Evolutionary conservation across 1,284 basidiomycete genomes (phyloP), one percentile per base, ranked within the genome.

Genomic region (Hymenochaete sp.): DNA sequence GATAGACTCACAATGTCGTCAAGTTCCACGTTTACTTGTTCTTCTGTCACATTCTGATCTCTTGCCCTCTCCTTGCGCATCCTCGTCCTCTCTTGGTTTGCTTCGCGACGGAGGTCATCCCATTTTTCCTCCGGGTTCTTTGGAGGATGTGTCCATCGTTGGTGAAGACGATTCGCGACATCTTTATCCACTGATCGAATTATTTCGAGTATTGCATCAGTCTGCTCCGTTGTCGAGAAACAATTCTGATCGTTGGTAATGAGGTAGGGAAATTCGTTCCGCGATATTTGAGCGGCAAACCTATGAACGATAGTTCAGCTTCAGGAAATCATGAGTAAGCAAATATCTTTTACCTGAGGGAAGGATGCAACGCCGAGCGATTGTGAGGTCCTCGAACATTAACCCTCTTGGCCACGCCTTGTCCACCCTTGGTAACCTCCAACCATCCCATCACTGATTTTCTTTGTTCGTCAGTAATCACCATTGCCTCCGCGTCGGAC

Each of bases 401-500:
- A 31, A 96, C 81, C 63, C 88, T 91, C 66, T 92, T 95, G 39
- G 70, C 72, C 66, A 82, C 81, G 57, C 92, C 85, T 51, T 84
- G 83, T 16, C 88, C 81, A 4, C 87, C 83, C 55, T 83, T 84
- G 53, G 97, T 72, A 8, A 98, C 83, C 44, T 92, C 89, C 54
- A 98, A 65, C 68, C 85, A 97, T 14, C 74, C 79, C 13, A 97
- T 89, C 35, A 99, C 68, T 0, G 91, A 78, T 57, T 79, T 82
- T 31, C 96, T 71, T 62, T 95, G 84, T 52, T 96, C 91, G 59
- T 99, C 96, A 3, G 87, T 93, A 42, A 98, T 69, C 49, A 77
- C 80, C 67, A 96, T 74, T 0, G 96, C 96, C 46, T 85, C 78
- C 41, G 73, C 69, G 62, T 99, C 95, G 4, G 90, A 93, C 51